Base-by-base conservation (phyloP, 371 early-diverging fungal genomes). In the Syncephalastrum contaminatum region DNA sequence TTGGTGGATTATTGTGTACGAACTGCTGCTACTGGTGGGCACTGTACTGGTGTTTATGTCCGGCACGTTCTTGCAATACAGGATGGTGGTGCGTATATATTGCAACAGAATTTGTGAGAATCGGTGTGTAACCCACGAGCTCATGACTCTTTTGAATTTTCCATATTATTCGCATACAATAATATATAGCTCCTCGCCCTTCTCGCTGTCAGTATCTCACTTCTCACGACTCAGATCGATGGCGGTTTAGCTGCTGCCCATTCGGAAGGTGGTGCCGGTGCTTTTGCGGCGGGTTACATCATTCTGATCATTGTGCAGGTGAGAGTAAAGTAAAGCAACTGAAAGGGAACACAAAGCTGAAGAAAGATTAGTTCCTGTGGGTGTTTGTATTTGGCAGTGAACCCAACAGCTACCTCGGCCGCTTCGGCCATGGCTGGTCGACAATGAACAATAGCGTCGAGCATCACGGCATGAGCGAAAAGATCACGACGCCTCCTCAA, bases 301-400 rank as follows among this genome's bases (percentile, higher is more conserved):
- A 62, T 77, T 21, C 47, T 77, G 41, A 66, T 71, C 24, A 69
- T 77, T n/a, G 55, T 70, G 24, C 74, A 72, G 49, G 74, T 74
- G 62, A 58, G 30, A 19, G 14, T 16, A 43, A 42, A n/a, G 25
- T 8, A n/a, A 27, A 18, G 10, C 5, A 30, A 10, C 1, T 12
- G 10, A 1, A 10, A 30, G 25, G 20, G 14, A 20, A 42, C 16
- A 7, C 14, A 14, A 18, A 30, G 40, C 19, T 21, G 13, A 27
- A 27, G 39, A 27, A 15, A 51, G 18, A 1, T 4, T 21, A 73
- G 70, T 72, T 77, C 45, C 45, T 70, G 14, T 77, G 78, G 78
- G 67, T 77, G 13, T 66, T 74, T 53, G 54, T 74, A 14, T 77
- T 77, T 43, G 78, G 78, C 13, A 72, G 72, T 20, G 73, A 77